phyloP scores from a whole-genome alignment of 768 basidiomycete species.

The Termitomyces sp. region DNA sequence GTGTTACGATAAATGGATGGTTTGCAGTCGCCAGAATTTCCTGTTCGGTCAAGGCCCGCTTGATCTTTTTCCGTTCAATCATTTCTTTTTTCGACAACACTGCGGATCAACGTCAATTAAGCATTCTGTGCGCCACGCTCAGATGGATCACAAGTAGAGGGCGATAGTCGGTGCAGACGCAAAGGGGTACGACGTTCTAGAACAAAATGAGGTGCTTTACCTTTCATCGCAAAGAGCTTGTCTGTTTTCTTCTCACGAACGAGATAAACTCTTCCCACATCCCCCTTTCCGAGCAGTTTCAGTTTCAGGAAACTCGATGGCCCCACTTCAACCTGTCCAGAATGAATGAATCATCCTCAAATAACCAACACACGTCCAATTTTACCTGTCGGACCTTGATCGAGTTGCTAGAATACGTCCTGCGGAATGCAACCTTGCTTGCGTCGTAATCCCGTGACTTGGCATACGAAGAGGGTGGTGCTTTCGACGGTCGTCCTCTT shows the following conservation, averaged over 20 bases:
- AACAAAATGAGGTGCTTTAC: constrained; percentile 39
- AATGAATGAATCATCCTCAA: constrained; percentile 7
- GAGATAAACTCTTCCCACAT: constrained; percentile 97
- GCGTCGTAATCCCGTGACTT: constrained; percentile 38
- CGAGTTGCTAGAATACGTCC: constrained; percentile 97
- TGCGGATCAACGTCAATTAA: constrained; percentile 39
- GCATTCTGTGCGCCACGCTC: constrained; percentile 27
- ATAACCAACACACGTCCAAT: constrained; percentile 17
- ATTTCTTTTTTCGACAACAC: constrained; percentile 99
- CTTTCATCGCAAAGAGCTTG: constrained; percentile 99
- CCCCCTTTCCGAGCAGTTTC: constrained; percentile 97
- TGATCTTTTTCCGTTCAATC: constrained; percentile 99
- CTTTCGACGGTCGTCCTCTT: constrained; percentile 41
- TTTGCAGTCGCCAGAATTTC: constrained; percentile 98
- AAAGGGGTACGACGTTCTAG: constrained; percentile 17
- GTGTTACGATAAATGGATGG: constrained; percentile 98
- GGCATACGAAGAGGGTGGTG: constrained; percentile 32
- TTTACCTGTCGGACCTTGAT: constrained; percentile 87
- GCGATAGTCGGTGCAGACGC: neutral
- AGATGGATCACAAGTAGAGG: constrained; percentile 3
- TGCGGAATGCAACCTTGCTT: constrained; percentile 69
- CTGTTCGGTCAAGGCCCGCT: constrained; percentile 96
- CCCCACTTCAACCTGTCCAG: constrained; percentile 78
- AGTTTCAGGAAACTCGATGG: constrained; percentile 95
- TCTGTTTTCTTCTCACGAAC: constrained; percentile 97